Evolutionary conservation across 2,329 filamentous ascomycete species (phyloP).

Genomic region (Aspergillus fumigatiaffinis): DNA sequence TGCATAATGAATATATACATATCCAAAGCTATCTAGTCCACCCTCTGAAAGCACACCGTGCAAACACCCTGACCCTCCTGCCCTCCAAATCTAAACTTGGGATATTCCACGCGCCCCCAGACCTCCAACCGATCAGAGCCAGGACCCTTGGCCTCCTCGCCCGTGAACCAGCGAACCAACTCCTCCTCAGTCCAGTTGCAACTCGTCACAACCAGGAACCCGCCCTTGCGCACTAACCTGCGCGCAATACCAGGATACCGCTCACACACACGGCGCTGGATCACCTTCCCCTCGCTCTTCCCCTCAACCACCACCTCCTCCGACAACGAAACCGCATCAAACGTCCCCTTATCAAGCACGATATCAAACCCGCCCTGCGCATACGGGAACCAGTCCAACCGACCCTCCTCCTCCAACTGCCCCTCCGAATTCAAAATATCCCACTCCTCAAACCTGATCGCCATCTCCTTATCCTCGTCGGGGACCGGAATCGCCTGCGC

Average conservation of each 20-base stretch:
- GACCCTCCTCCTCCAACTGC: slow-evolving; percentile 26
- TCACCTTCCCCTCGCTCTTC: slow-evolving; percentile 16
- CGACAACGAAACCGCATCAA: slow-evolving; percentile 83
- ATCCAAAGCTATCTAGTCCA: slow-evolving; percentile 1
- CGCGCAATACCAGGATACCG: slow-evolving; percentile 68
- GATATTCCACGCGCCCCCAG: slow-evolving; percentile 71
- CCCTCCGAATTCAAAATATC: slow-evolving; percentile 52
- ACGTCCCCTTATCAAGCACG: slow-evolving; percentile 96
- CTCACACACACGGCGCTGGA: slow-evolving; percentile 61
- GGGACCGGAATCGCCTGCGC: background rate
- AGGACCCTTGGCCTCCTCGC: slow-evolving; percentile 14
- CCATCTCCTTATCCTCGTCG: slow-evolving; percentile 5
- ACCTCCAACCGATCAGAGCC: slow-evolving; percentile 50
- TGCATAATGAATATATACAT: background rate
- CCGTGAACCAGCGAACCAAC: slow-evolving; percentile 72
- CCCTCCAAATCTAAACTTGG: slow-evolving; percentile 83
- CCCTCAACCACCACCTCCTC: slow-evolving; percentile 25
- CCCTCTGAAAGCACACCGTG: slow-evolving; percentile 72
- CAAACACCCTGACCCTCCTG: slow-evolving; percentile 84
- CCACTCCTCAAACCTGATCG: slow-evolving; percentile 57
- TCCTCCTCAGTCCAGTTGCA: slow-evolving; percentile 98
- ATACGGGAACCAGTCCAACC: slow-evolving; percentile 37
- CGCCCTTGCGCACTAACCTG: slow-evolving; percentile 64
- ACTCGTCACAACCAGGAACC: slow-evolving; percentile 80
- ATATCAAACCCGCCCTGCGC: slow-evolving; percentile 69